Evolutionary conservation across 805 yeast genomes (phyloP).

Genomic region (Ascoidea rubescens): DNA sequence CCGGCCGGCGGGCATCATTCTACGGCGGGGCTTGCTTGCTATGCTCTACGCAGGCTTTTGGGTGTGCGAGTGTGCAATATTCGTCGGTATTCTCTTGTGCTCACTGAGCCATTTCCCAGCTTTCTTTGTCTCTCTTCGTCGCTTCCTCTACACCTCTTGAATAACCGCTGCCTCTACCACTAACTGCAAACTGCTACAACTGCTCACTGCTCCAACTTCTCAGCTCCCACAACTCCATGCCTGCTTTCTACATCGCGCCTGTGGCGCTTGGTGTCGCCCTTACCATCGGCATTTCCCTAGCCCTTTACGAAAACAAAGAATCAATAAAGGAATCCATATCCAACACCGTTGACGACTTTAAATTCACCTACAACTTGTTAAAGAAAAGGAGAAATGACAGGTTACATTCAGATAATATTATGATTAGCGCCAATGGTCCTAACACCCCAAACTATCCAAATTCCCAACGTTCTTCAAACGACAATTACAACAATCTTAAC

Average conservation of each 20-base stretch:
- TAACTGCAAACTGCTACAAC: not conserved
- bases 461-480: too few species aligned
- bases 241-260: slow-evolving; percentile 7
- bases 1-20: too few species aligned
- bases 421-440: not conserved
- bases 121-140: not conserved
- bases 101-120: too few species aligned
- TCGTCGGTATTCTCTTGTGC: too few species aligned
- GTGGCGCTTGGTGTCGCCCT: slow-evolving; percentile 14
- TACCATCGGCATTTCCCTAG: slow-evolving; percentile 15
- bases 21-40: too few species aligned
- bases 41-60: too few species aligned
- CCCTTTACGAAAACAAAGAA: slow-evolving; percentile 14
- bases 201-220: not conserved
- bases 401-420: not conserved
- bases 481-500: not conserved
- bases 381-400: slow-evolving; percentile 3
- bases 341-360: slow-evolving; percentile 11
- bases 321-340: slow-evolving; percentile 16
- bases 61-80: too few species aligned
- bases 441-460: too few species aligned
- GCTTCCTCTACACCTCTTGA: not conserved
- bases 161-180: not conserved
- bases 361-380: slow-evolving; percentile 8
- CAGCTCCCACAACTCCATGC: not conserved